These are phyloP conservation scores for Cicer bijugum DNA, from an alignment of 306 rosid genomes.

Conservation along the genomic window DNA sequence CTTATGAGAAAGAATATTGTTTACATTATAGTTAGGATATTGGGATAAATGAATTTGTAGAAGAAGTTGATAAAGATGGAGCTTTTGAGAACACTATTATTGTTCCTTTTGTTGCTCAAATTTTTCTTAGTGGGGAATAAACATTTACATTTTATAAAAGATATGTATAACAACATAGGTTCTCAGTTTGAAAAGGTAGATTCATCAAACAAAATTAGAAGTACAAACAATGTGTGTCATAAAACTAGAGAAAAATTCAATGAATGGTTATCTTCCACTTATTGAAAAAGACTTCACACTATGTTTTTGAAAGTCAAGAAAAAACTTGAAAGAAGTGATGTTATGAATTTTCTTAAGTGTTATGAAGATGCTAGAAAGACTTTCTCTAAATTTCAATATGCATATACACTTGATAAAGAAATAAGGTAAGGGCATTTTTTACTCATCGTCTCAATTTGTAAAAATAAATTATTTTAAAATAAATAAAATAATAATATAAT, in stretches of 20 bases:
- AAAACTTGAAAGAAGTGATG: not conserved
- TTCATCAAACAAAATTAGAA: not conserved
- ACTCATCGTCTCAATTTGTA: too few relatives aligned
- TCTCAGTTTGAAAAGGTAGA: constrained; percentile 4
- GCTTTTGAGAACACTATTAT: not conserved
- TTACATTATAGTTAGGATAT: too few relatives aligned
- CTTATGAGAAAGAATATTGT: too few relatives aligned
- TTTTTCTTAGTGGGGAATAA: constrained; percentile 6
- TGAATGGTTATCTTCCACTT: not conserved
- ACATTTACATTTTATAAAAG: not conserved
- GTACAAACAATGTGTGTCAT: not conserved
- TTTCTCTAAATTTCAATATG: constrained; percentile 20
- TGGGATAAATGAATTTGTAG: too few relatives aligned
- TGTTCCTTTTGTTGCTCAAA: constrained; percentile 7
- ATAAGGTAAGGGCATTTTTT: not conserved
- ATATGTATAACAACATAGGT: not conserved
- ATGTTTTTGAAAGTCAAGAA: constrained; percentile 12
- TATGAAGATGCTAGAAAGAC: not conserved
- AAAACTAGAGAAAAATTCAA: not conserved
- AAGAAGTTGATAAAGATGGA: not conserved
- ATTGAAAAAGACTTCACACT: not conserved
- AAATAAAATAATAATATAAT: too few relatives aligned
- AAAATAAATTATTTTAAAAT: too few relatives aligned
- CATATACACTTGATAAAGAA: not conserved
- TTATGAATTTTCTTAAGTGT: not conserved